phyloP scores from a whole-genome alignment of 148 eudicot species.

The Rhododendron mucronatum region DNA sequence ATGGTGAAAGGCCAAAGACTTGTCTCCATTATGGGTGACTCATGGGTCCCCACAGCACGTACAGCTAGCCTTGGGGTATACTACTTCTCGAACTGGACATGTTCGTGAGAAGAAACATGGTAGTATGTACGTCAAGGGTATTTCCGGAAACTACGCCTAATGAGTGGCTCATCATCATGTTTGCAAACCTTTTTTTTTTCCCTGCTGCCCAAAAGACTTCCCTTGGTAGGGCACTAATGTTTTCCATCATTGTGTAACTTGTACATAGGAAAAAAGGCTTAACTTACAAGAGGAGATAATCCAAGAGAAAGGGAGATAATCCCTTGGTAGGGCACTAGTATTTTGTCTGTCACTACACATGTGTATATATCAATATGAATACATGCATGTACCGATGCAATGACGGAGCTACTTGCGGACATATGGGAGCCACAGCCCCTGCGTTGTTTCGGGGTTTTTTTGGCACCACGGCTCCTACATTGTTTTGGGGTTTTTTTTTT shows the following conservation, averaged over 20 bases:
- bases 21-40: constrained; percentile 18
- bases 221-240: neutral
- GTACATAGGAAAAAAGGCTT: no score
- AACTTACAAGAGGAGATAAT: neutral
- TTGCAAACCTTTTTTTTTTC: neutral
- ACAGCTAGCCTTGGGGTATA: neutral
- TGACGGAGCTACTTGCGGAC: no score
- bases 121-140: neutral
- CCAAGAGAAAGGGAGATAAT: neutral
- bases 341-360: neutral
- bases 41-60: constrained; percentile 9
- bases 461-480: no score
- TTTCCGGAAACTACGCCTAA: neutral
- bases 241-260: neutral
- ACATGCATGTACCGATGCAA: no score
- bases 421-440: no score
- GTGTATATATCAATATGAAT: neutral
- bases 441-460: no score
- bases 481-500: no score
- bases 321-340: neutral
- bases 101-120: neutral
- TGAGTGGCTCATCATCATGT: constrained; percentile 13
- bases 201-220: neutral
- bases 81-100: neutral
- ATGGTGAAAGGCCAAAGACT: neutral